These are phyloP conservation scores for Picea glauca DNA, from an alignment of 75 land plant genomes.

Conservation along the genomic window DNA sequence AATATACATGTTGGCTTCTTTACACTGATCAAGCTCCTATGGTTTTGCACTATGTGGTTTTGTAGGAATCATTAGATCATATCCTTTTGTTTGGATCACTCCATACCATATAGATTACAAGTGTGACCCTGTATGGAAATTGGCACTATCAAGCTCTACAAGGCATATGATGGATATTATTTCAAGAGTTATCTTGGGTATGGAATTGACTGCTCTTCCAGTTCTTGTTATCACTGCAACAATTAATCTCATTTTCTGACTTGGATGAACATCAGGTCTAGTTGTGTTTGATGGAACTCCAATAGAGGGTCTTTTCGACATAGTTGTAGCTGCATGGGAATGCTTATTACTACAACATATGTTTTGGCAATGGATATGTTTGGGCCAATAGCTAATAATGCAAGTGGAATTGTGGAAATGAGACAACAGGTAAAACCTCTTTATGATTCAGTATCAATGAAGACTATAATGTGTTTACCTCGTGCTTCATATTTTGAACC, in stretches of 20 bases:
- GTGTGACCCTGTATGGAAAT: constrained; percentile 85
- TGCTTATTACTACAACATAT: constrained; percentile 96
- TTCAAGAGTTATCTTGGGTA: constrained; percentile 89
- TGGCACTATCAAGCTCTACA: constrained; percentile 87
- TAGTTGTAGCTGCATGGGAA: constrained; percentile 99
- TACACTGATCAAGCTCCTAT: too few relatives aligned
- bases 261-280: constrained; percentile 92
- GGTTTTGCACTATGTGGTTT: too few relatives aligned
- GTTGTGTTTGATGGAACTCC: constrained; percentile 73
- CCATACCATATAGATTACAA: constrained; percentile 97
- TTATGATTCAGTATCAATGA: background rate
- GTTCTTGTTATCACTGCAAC: constrained; percentile 84
- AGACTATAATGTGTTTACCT: background rate
- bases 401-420: constrained; percentile 99
- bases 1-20: too few relatives aligned
- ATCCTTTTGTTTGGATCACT: constrained; percentile 89
- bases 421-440: constrained; percentile 76
- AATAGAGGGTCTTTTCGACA: constrained; percentile 94
- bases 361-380: constrained; percentile 99
- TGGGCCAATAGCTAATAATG: constrained; percentile 99
- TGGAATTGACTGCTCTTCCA: constrained; percentile 95
- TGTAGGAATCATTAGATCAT: constrained; percentile 41
- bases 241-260: constrained; percentile 83
- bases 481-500: background rate
- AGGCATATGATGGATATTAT: constrained; percentile 98